Evolutionary conservation across 805 yeast species (phyloP), one percentile per base, ranked within the genome.

Genomic region (Tetrapisispora namnaoensis): DNA sequence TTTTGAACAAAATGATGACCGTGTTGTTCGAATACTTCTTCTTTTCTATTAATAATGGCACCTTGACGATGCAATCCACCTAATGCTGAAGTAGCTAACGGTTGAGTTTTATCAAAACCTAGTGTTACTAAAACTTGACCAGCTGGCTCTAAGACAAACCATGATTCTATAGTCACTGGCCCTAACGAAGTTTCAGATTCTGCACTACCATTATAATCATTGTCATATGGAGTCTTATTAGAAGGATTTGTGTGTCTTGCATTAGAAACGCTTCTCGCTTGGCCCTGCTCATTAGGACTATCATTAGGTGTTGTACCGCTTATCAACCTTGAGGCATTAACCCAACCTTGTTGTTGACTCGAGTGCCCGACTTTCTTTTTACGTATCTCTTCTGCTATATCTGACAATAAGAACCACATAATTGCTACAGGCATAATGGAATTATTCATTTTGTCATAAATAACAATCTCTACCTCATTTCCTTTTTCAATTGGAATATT

Each of bases 1-100:
- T 87, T 91, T 65, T 87, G 96, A 40, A 87, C 95, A 69, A 93
- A 93, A 67, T 88, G 95, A 70, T 93, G 99, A 17, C 99, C 99
- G 63, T 88, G 95, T 58, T 88, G 93, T 67, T 91, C 96, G 63
- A 82, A 86, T 1, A 93, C 87, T 56, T 86, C 95, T 49, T 76
- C 79, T 57, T 90, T 88, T 70, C 90, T 82, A 66, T 88, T 93
- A 60, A 96, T 84, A 55, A 93, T 91, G 53, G 99, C 99, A 71
- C 97, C 98, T 63, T 91, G 96, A 74, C 99, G 95, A 34, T 88
- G 91, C 47, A 85, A 73, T 0, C 87, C 87, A 47, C 84, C 84
- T 43, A 77, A 68, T 17, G 67, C 49, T 17, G 67, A 61, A 44
- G 70, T 72, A 54, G 72, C 74, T 47, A 73, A 75, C 18, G 75